Base-by-base conservation (phyloP, 2,329 filamentous ascomycete genomes). In the Penicillium glabrum region DNA sequence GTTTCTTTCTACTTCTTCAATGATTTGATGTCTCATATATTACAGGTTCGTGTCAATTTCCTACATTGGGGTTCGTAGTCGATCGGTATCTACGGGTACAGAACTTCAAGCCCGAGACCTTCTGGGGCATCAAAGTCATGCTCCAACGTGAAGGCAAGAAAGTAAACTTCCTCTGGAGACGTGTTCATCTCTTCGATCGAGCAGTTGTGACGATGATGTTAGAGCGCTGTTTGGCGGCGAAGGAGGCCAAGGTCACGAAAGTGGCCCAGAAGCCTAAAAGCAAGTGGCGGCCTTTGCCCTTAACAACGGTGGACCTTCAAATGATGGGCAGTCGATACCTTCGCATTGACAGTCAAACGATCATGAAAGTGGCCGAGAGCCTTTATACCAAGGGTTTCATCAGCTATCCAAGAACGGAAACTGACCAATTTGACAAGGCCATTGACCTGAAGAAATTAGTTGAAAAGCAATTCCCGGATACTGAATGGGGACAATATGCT, bases 381-480 rank as follows among this genome's bases (percentile, higher is more conserved):
- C 83, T 99, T 2, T 99, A 99, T 78, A 93, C 92, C 47, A 92
- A 89, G 73, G 95, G 95, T 0, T 98, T 93, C 76, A 96, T 99
- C 75, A 97, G 93, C 74, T 99, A 99, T 74, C 95, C 95, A 1
- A 87, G 95, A 75, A 99, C 95, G 0, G 95, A 99, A 74, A 99
- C 95, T 0, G 95, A 99, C 73, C 89, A 93, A 31, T 99, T 98
- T 69, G 93, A 97, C 68, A 86, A 86, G 67, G 93, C 84, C 5
- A 97, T 98, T 79, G 88, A 98, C 70, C 81, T 99, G 21, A 86
- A 84, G 60, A 84, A 82, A 23, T 79, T 99, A 9, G 84, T 97
- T 19, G 86, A 90, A 67, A 97, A 96, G 69, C 95, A 99, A 73
- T 86, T 85, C 1, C 86, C 87, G 57, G 90, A 92, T 69, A 77